Evolutionary conservation across 2,329 filamentous ascomycete species (phyloP).

Genomic region (Clathrospora elynae): DNA sequence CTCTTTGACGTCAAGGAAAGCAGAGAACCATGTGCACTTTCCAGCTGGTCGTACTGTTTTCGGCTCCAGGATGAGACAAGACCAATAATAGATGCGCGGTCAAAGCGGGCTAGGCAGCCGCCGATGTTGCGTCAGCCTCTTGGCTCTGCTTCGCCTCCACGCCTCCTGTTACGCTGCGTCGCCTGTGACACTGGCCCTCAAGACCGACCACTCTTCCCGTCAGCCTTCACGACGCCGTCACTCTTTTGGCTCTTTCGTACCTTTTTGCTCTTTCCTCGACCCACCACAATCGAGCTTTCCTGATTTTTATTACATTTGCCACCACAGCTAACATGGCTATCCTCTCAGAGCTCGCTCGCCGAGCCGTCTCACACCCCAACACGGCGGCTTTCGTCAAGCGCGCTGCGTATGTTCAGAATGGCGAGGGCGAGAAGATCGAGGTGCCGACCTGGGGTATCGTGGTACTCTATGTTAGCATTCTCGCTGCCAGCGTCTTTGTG

Average conservation of each 20-base stretch:
- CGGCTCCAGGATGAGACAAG: constrained; percentile 6
- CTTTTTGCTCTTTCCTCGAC: constrained; percentile 6
- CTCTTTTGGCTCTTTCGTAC: constrained; percentile 10
- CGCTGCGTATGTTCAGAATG: constrained; percentile 18
- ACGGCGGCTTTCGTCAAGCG: constrained; percentile 37
- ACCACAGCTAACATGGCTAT: constrained; percentile 21
- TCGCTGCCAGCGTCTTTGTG: constrained; percentile 51
- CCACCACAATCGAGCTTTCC: neutral
- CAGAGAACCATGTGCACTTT: neutral
- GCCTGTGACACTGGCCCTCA: constrained; percentile 16
- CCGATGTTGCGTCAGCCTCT: constrained; percentile 18
- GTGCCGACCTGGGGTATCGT: constrained; percentile 39
- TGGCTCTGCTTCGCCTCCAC: constrained; percentile 24
- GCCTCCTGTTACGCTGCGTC: constrained; percentile 18
- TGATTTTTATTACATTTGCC: constrained; percentile 4
- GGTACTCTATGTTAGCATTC: constrained; percentile 42
- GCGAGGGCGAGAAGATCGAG: constrained; percentile 22
- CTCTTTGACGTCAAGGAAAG: too few species aligned
- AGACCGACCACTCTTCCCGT: constrained; percentile 6
- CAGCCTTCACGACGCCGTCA: constrained; percentile 2
- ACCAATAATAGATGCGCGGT: constrained; percentile 26
- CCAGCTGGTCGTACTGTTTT: constrained; percentile 1
- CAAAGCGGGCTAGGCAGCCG: constrained; percentile 24
- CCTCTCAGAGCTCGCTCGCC: constrained; percentile 39
- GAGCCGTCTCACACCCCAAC: constrained; percentile 37